phyloP scores from a whole-genome alignment of 176 grass and related monocot genomes.

The Miscanthus lutarioriparius region DNA sequence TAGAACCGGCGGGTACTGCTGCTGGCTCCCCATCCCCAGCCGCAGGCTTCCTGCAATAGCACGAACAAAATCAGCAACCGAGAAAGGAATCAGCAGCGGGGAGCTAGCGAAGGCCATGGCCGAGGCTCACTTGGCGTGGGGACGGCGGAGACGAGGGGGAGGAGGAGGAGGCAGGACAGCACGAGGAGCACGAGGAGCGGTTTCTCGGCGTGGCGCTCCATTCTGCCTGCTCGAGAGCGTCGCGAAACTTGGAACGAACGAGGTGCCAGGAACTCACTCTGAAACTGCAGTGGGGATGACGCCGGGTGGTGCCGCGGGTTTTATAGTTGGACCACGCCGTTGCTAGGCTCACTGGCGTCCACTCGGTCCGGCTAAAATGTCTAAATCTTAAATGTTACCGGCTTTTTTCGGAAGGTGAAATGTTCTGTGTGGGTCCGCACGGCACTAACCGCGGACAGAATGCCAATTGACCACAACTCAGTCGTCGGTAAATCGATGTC shows the following conservation, averaged over 20 bases:
- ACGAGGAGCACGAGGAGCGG: slow-evolving; percentile 2
- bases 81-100: neutral
- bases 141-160: slow-evolving; percentile 28
- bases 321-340: slow-evolving; percentile 43
- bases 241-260: neutral
- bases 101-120: neutral
- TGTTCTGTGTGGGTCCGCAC: neutral
- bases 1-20: neutral
- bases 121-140: slow-evolving; percentile 38
- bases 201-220: slow-evolving; percentile 30
- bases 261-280: neutral
- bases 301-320: slow-evolving; percentile 15
- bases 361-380: neutral
- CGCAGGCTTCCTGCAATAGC: slow-evolving; percentile 28
- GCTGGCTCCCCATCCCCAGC: slow-evolving; percentile 16
- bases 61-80: neutral
- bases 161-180: slow-evolving; percentile 31
- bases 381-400: neutral
- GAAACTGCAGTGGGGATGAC: neutral
- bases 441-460: neutral
- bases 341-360: neutral
- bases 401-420: neutral
- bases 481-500: neutral
- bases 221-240: neutral
- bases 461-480: neutral